Evolutionary conservation across 1,284 basidiomycete species (phyloP).

Genomic region (Naganishia albida): DNA sequence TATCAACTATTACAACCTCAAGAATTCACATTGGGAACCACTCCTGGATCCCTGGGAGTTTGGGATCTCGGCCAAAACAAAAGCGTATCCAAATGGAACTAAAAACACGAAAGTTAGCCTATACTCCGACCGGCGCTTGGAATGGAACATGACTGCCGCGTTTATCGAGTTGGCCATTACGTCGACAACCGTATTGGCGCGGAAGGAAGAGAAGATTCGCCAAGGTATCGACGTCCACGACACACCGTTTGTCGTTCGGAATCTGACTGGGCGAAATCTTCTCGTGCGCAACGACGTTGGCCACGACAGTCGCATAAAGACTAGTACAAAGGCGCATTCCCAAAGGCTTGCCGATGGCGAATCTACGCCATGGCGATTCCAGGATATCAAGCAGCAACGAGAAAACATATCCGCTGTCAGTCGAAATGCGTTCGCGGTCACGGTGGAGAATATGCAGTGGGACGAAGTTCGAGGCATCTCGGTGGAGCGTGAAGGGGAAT

Average conservation of each 20-base stretch:
- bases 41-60: slow-evolving; percentile 97
- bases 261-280: slow-evolving; percentile 82
- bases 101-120: slow-evolving; percentile 63
- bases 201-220: slow-evolving; percentile 70
- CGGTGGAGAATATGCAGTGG: slow-evolving; percentile 86
- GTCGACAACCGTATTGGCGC: slow-evolving; percentile 69
- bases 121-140: slow-evolving; percentile 78
- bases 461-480: slow-evolving; percentile 85
- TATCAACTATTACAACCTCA: slow-evolving; percentile 95
- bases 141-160: slow-evolving; percentile 88
- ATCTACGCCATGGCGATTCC: slow-evolving; percentile 91
- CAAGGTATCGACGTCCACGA: slow-evolving; percentile 78
- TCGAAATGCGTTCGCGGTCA: slow-evolving; percentile 80
- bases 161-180: slow-evolving; percentile 85
- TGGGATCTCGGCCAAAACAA: slow-evolving; percentile 63
- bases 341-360: slow-evolving; percentile 65
- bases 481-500: slow-evolving; percentile 93
- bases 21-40: slow-evolving; percentile 99
- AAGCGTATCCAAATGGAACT: slow-evolving; percentile 33
- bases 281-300: slow-evolving; percentile 72
- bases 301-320: slow-evolving; percentile 58
- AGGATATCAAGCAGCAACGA: slow-evolving; percentile 92
- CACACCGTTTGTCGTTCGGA: slow-evolving; percentile 90
- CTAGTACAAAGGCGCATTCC: slow-evolving; percentile 59
- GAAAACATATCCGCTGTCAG: slow-evolving; percentile 80